Conservation (phyloP, 2,329 filamentous ascomycete genomes). For the Alternaria sp. region DNA sequence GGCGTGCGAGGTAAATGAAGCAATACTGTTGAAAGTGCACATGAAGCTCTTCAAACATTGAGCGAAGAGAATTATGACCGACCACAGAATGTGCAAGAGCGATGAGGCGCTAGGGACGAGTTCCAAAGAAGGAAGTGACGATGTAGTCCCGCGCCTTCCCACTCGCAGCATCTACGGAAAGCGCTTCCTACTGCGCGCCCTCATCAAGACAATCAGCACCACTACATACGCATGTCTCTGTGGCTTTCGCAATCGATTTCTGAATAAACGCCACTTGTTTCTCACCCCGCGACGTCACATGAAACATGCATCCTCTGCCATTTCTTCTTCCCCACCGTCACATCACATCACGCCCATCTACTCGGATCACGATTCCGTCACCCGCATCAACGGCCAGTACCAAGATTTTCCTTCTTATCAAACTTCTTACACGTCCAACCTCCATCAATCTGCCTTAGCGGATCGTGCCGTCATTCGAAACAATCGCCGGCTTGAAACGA, state of each 20-base stretch:
- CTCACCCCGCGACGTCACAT: background rate
- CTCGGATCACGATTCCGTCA: background rate
- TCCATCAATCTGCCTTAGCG: conserved; percentile 16
- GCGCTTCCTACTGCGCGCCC: background rate
- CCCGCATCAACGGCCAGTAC: conserved; percentile 19
- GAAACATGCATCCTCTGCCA: conserved; percentile 1
- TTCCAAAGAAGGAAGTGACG: background rate
- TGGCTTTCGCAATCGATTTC: background rate
- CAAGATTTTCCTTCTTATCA: conserved; percentile 28
- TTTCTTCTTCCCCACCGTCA: background rate
- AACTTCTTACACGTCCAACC: conserved; percentile 11
- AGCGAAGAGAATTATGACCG: background rate
- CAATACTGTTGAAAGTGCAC: conserved; percentile 9
- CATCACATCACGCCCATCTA: conserved; percentile 1
- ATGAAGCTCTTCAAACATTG: background rate
- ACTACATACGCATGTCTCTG: background rate
- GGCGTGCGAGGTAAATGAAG: conserved; percentile 9
- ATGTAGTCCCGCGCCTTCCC: background rate
- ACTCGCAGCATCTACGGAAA: background rate
- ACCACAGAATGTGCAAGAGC: background rate
- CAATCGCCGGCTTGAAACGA: conserved; percentile 23
- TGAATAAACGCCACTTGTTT: background rate
- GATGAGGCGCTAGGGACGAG: background rate
- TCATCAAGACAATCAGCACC: background rate
- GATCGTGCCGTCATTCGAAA: conserved; percentile 25